These are phyloP conservation scores for Austroboletus sp. DNA, from an alignment of 1,284 basidiomycete genomes.

Conservation along the genomic window DNA sequence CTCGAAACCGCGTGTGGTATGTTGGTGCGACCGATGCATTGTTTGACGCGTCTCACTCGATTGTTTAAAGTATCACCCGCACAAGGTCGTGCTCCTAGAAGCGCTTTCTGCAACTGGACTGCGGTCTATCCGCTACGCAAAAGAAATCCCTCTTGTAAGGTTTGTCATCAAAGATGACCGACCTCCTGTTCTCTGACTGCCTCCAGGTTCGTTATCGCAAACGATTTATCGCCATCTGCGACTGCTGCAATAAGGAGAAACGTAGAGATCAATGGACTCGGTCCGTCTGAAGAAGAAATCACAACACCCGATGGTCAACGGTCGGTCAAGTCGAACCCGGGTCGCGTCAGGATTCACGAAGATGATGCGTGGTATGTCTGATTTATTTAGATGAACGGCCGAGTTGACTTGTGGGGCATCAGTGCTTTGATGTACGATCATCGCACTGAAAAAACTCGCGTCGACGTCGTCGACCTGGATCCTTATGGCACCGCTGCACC, in stretches of 20 bases:
- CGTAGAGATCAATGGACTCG: constrained; percentile 81
- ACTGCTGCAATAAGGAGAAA: constrained; percentile 86
- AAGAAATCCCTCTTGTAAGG: constrained; percentile 91
- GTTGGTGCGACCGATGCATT: constrained; percentile 7
- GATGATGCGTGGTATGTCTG: constrained; percentile 81
- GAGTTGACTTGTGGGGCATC: neutral
- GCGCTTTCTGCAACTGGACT: constrained; percentile 93
- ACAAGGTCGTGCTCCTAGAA: constrained; percentile 83
- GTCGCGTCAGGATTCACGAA: constrained; percentile 78
- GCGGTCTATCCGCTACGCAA: constrained; percentile 93
- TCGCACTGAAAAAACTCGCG: constrained; percentile 63
- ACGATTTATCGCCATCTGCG: constrained; percentile 83
- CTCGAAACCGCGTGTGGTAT: constrained; percentile 20
- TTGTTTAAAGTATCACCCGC: constrained; percentile 43
- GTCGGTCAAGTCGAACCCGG: constrained; percentile 26
- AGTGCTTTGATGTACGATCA: constrained; percentile 90
- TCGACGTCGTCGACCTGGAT: constrained; percentile 94
- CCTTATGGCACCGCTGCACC: constrained; percentile 97
- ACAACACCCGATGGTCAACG: constrained; percentile 17
- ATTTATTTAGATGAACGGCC: neutral
- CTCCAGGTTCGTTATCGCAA: constrained; percentile 77
- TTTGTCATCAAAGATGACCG: constrained; percentile 29
- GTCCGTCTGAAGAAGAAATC: constrained; percentile 31
- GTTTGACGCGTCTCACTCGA: constrained; percentile 2
- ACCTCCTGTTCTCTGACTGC: constrained; percentile 4